phyloP scores from a whole-genome alignment of 1,284 basidiomycete species.

The Trametes sp. region DNA sequence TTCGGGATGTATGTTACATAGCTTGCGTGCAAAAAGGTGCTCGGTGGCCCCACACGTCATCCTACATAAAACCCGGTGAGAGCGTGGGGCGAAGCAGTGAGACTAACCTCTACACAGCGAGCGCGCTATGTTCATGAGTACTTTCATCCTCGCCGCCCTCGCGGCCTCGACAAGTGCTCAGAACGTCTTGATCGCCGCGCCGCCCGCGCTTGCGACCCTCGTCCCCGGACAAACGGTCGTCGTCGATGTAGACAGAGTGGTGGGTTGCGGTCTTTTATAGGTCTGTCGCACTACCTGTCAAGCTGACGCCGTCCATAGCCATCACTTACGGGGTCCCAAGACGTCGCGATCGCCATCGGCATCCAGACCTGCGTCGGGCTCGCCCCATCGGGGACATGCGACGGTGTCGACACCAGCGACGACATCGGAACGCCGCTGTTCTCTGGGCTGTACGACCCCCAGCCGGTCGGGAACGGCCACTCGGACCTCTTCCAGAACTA shows the following conservation, averaged over 20 bases:
- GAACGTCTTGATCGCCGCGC: conserved; percentile 46
- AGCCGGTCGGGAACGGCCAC: conserved; percentile 40
- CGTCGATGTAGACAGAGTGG: conserved; percentile 53
- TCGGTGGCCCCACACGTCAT: too few relatives aligned
- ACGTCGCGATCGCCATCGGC: conserved; percentile 54
- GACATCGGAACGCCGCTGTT: conserved; percentile 53
- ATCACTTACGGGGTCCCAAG: conserved; percentile 45
- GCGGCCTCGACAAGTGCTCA: conserved; percentile 47
- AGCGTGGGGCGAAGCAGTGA: too few relatives aligned
- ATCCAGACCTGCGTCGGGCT: conserved; percentile 42
- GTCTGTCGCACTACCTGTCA: background rate
- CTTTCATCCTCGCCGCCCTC: conserved; percentile 36
- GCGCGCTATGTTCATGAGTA: conserved; percentile 31
- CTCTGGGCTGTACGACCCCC: conserved; percentile 50
- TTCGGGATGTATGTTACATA: too few relatives aligned
- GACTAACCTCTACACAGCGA: too few relatives aligned
- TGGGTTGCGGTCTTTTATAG: too few relatives aligned
- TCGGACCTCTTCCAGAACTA: conserved; percentile 27
- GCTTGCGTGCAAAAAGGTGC: too few relatives aligned
- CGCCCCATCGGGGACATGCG: conserved; percentile 17
- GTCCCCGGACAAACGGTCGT: conserved; percentile 44
- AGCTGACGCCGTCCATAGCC: background rate
- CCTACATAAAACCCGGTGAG: background rate
- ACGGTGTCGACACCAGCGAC: conserved; percentile 37
- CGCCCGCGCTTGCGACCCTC: conserved; percentile 43